Evolutionary conservation across 2,329 filamentous ascomycete species (phyloP).

Genomic region (Sarocladium strictum): DNA sequence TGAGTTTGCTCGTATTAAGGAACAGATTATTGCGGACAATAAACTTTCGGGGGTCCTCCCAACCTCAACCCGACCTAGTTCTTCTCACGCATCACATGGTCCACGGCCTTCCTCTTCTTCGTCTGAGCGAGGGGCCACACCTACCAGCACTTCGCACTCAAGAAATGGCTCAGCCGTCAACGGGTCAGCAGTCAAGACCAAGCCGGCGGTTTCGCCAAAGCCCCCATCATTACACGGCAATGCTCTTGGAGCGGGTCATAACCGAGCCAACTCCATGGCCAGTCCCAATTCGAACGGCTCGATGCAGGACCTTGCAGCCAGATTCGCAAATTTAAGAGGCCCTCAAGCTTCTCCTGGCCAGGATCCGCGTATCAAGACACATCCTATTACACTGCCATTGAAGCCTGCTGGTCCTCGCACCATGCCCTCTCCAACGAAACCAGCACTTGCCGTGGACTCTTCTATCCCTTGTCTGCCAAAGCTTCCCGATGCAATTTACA

Average conservation of each 20-base stretch:
- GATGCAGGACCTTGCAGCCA: conserved; percentile 43
- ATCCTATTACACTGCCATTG: conserved; percentile 32
- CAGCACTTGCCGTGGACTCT: conserved; percentile 43
- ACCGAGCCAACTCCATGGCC: conserved; percentile 20
- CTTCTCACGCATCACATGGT: conserved; percentile 13
- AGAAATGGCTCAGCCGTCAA: conserved; percentile 11
- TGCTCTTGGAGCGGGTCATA: conserved; percentile 29
- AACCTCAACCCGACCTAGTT: conserved; percentile 15
- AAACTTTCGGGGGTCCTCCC: conserved; percentile 52
- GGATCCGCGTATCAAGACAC: conserved; percentile 47
- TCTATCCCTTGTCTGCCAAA: conserved; percentile 58
- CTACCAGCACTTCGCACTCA: conserved; percentile 12
- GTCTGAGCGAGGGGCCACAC: neutral
- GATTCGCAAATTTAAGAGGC: conserved; percentile 52
- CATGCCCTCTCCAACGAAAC: conserved; percentile 41
- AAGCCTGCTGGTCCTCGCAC: conserved; percentile 42
- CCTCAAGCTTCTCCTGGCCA: conserved; percentile 35
- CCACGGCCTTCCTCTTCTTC: conserved; percentile 13
- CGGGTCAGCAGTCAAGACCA: conserved; percentile 27
- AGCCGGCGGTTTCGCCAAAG: conserved; percentile 56
- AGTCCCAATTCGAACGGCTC: conserved; percentile 19
- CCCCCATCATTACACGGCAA: conserved; percentile 61
- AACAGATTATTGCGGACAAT: conserved; percentile 58
- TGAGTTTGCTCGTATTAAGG: conserved; percentile 52
- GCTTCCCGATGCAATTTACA: conserved; percentile 70